Conservation (phyloP, 1,139 yeast species). For the Arxiozyma telluris region DNA sequence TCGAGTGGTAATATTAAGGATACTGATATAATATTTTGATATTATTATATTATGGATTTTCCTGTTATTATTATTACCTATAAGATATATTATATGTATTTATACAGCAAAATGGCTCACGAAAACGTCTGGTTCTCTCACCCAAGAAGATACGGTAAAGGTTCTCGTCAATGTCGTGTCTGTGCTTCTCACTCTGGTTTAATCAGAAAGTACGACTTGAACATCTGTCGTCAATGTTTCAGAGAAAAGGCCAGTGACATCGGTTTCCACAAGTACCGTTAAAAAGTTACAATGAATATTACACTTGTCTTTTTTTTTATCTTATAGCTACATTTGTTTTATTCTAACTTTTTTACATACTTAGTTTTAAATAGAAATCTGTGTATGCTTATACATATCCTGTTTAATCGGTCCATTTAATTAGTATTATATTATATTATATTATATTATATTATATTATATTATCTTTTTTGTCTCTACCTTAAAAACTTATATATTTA, state of each 20-base stretch:
- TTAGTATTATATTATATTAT: not conserved
- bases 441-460: too few relatives aligned
- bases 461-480: too few relatives aligned
- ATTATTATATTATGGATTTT: not conserved
- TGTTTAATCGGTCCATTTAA: not conserved
- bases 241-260: conserved; percentile 99
- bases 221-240: conserved; percentile 99
- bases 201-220: conserved; percentile 99
- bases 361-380: conserved; percentile 1
- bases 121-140: conserved; percentile 99
- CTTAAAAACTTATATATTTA: too few relatives aligned
- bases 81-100: not conserved
- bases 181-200: conserved; percentile 99
- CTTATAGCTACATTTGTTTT: not conserved
- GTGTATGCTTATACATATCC: not conserved
- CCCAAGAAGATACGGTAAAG: conserved; percentile 99
- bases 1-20: not conserved
- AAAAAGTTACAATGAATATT: conserved; percentile 31
- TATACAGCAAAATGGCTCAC: conserved; percentile 79
- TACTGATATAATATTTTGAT: not conserved
- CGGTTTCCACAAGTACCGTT: conserved; percentile 99
- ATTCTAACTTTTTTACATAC: not conserved
- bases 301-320: not conserved
- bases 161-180: conserved; percentile 99
- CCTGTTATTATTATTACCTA: not conserved